Evolutionary conservation across 2,329 filamentous ascomycete genomes (phyloP), one percentile per base, ranked within the genome.

Genomic region (Hymenoscyphus scutula): DNA sequence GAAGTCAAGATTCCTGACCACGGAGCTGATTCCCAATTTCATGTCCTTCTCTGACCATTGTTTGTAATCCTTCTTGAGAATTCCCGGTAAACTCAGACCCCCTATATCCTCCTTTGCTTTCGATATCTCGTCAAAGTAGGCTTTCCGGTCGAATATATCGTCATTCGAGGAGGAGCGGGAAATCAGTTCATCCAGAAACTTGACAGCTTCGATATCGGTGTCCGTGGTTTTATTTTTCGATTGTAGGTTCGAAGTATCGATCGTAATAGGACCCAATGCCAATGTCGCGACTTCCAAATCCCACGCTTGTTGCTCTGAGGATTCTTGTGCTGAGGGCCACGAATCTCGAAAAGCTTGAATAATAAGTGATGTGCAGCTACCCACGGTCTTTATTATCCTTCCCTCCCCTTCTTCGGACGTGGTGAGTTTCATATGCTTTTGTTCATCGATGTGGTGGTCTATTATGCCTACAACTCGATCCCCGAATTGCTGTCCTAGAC

Each of bases 31-130:
- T n/a, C 90, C 90, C 4, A 94, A 79, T 19, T 77, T 79, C 0
- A 71, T 73, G 3, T 75, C 77, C 11, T 77, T 77, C 61, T 86
- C 84, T 11, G 77, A 77, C 90, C 90, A 95, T 72, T 90, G 82
- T 77, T 96, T 96, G 77, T 93, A 96, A 76, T 96, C 91, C 74
- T 94, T 94, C 66, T 89, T 81, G 59, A 94, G 76, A 45, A 93
- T 82, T 68, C 93, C 90, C 25, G 82, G 77, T 67, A 92, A 75
- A 41, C 76, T 78, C 54, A 95, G 76, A 0, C 72, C 68, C 2
- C 81, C 83, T 58, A 95, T 81, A 67, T 92, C 84, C 65, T 85
- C 82, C 75, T 93, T 93, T 5, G 90, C 87, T 5, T 75, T 75
- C 0, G 80, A 79, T 29, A 93, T 81, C 61, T 84, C 77, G 4